A percentile compares a stretch with the other conserved stretches of the same genome.
These are phyloP conservation scores for Metschnikowia chrysomelidarum DNA, from an alignment of 805 yeast genomes.

Conservation along the genomic window DNA sequence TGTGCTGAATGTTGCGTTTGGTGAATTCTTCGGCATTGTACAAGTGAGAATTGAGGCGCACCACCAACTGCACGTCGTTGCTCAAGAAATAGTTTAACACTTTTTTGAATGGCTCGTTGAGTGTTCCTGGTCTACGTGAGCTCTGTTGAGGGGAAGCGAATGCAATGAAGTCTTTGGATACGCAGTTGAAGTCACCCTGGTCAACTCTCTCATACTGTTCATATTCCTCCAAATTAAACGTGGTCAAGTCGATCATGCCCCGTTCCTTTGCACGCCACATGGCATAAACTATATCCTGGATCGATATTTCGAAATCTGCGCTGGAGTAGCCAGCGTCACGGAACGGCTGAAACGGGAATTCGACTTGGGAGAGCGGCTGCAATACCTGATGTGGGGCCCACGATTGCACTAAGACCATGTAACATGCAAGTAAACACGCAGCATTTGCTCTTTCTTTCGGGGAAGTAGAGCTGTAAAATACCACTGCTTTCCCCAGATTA, in stretches of 20 bases:
- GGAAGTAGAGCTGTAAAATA: slow-evolving; percentile 80
- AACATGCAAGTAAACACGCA: slow-evolving; percentile 90
- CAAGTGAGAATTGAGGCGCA: slow-evolving; percentile 86
- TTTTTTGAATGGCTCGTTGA: slow-evolving; percentile 75
- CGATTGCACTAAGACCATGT: slow-evolving; percentile 90
- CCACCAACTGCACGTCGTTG: slow-evolving; percentile 82
- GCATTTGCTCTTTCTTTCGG: slow-evolving; percentile 87
- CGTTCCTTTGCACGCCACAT: slow-evolving; percentile 97
- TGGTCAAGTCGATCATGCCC: slow-evolving; percentile 80
- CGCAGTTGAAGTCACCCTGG: slow-evolving; percentile 91
- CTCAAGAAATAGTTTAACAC: slow-evolving; percentile 75
- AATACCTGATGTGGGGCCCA: slow-evolving; percentile 99
- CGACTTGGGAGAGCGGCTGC: slow-evolving; percentile 89
- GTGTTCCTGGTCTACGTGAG: slow-evolving; percentile 40
- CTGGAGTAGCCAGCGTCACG: slow-evolving; percentile 97
- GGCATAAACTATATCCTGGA: slow-evolving; percentile 94
- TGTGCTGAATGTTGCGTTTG: slow-evolving; percentile 77
- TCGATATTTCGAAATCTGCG: slow-evolving; percentile 90
- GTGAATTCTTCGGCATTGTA: slow-evolving; percentile 85
- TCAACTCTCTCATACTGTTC: slow-evolving; percentile 95
- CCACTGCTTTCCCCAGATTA: slow-evolving; percentile 85
- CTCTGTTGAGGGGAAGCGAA: slow-evolving; percentile 93
- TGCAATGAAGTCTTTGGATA: slow-evolving; percentile 93
- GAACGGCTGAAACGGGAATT: slow-evolving; percentile 92
- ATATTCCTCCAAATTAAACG: slow-evolving; percentile 88